Conservation (phyloP, 2,329 filamentous ascomycete species). For the Acrocalymma vagum region DNA sequence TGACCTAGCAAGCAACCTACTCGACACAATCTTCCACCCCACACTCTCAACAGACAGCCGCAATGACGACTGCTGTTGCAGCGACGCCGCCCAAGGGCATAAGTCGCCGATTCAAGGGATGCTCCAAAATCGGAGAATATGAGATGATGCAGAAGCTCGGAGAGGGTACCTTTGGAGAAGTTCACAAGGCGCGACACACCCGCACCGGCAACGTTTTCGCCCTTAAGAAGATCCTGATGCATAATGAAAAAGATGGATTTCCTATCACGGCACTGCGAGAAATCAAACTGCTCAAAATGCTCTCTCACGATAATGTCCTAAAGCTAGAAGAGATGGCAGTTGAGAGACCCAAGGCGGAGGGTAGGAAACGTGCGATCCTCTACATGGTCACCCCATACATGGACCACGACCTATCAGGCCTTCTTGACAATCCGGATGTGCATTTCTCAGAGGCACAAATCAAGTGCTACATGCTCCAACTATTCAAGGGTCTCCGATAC, state of each 20-base stretch:
- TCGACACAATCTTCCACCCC: slow-evolving; percentile 3
- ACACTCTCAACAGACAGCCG: slow-evolving; percentile 7
- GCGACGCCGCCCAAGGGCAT: slow-evolving; percentile 57
- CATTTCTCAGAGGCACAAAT: slow-evolving; percentile 89
- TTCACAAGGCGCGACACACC: slow-evolving; percentile 85
- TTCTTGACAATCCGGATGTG: slow-evolving; percentile 93
- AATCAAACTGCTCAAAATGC: slow-evolving; percentile 94
- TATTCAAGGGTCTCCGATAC: slow-evolving; percentile 89
- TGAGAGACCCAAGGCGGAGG: slow-evolving; percentile 70
- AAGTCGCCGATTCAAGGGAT: slow-evolving; percentile 76
- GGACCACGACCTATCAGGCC: slow-evolving; percentile 97
- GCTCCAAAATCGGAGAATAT: slow-evolving; percentile 83
- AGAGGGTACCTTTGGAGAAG: slow-evolving; percentile 96
- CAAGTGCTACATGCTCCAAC: slow-evolving; percentile 96
- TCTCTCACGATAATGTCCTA: slow-evolving; percentile 91
- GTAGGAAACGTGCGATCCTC: slow-evolving; percentile 76
- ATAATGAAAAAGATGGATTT: slow-evolving; percentile 99
- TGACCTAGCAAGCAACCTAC: not conserved
- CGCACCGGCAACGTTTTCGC: slow-evolving; percentile 80
- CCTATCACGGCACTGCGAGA: slow-evolving; percentile 98
- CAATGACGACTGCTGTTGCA: slow-evolving; percentile 28
- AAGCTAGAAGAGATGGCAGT: slow-evolving; percentile 95
- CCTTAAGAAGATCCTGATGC: slow-evolving; percentile 98
- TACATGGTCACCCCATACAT: slow-evolving; percentile 99
- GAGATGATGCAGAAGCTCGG: slow-evolving; percentile 84